Base-by-base conservation (phyloP, 306 rosid species). In the Quillaja saponaria region DNA sequence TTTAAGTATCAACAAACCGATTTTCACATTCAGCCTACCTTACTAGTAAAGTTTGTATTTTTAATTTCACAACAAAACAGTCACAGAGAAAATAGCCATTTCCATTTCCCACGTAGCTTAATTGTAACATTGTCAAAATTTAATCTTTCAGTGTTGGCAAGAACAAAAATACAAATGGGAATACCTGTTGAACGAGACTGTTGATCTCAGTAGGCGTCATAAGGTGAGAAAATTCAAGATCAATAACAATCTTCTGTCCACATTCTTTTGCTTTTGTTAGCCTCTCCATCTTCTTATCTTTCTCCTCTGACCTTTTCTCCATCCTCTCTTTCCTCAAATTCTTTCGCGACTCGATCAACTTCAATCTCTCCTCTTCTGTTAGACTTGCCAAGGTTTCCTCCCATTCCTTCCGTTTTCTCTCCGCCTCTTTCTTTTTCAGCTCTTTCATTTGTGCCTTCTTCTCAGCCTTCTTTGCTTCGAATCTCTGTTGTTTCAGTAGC, bases 161-260 rank as follows among this genome's bases (percentile, higher is more conserved):
- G 3, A 25, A 25, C n/a, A n/a, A 25, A 25, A 25, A 25, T 25
- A 25, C 31, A 25, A 25, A 4, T 1, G 31, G 31, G 31, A 25
- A 25, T 39, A 91, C 96, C 96, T 92, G 98, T 45, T 88, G 85
- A 56, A 84, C 95, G 59, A 92, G 90, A 69, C 98, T 92, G 69
- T 77, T 80, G 49, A 84, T 88, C 82, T 91, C 95, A 6, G 80
- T 7, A 1, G 90, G 79, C 10, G 80, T 77, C 96, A 88, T 91
- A 71, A 91, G 92, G 39, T 86, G 66, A 71, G 92, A 57, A 49
- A 88, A 91, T 0, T 88, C 85, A 44, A 88, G 88, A 67, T 91
- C 96, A 34, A 91, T 73, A 50, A 88, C 76, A 28, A 91, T 82
- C 57, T 86, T 91, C 69, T 88, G 96, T 3, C 98, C 98, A 4